Evolutionary conservation across 177 flowering plant genomes (phyloP).

Genomic region (Telopea speciosissima): DNA sequence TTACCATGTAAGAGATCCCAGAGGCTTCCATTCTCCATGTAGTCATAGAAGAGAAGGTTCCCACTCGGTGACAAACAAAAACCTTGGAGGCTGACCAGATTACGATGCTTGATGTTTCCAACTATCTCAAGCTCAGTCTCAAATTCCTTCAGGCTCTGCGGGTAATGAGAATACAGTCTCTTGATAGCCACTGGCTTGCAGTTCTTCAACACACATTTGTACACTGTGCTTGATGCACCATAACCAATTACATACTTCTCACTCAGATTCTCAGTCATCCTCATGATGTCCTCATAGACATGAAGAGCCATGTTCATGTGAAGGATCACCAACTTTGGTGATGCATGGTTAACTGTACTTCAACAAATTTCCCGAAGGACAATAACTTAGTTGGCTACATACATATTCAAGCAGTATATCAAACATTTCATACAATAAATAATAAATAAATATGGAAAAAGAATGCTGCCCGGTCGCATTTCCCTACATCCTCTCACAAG

Average conservation of each 20-base stretch:
- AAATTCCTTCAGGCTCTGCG: constrained; percentile 62
- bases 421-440: neutral
- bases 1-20: constrained; percentile 86
- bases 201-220: constrained; percentile 77
- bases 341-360: constrained; percentile 44
- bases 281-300: constrained; percentile 88
- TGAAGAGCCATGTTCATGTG: constrained; percentile 91
- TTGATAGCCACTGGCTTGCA: constrained; percentile 86
- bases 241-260: constrained; percentile 87
- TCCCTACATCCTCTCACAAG: too few relatives aligned
- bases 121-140: constrained; percentile 77
- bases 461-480: too few relatives aligned
- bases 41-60: constrained; percentile 78
- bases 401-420: neutral
- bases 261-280: constrained; percentile 91
- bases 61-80: constrained; percentile 66
- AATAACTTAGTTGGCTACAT: too few relatives aligned
- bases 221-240: constrained; percentile 94
- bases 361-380: neutral
- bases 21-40: constrained; percentile 87
- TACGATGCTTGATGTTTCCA: constrained; percentile 79
- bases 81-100: constrained; percentile 76
- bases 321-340: constrained; percentile 86
- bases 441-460: too few relatives aligned
- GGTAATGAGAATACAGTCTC: constrained; percentile 66